Conservation (phyloP, 352 stramenopile genomes). For the Pythium aphanidermatum region DNA sequence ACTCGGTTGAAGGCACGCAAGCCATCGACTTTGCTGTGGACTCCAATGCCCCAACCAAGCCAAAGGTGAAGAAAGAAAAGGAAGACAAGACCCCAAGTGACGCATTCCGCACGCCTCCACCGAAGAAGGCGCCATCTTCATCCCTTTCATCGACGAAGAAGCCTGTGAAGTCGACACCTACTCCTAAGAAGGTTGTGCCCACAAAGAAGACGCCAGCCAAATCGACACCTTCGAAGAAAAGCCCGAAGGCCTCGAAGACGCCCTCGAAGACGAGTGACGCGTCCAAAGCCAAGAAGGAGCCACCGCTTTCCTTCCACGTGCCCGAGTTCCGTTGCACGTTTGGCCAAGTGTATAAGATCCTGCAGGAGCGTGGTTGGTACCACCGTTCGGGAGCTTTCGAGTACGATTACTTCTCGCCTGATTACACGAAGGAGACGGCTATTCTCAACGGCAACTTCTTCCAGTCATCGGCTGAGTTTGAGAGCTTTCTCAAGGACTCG, state of each 20-base stretch:
- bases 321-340: conserved; percentile 70
- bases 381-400: conserved; percentile 54
- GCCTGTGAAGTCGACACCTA: conserved; percentile 3
- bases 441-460: conserved; percentile 60
- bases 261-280: conserved; percentile 14
- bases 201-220: conserved; percentile 6
- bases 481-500: conserved; percentile 52
- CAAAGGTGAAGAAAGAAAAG: conserved; percentile 21
- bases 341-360: conserved; percentile 51
- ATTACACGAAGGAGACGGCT: conserved; percentile 47
- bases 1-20: conserved; percentile 60
- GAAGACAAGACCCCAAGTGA: conserved; percentile 8
- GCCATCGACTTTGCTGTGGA: conserved; percentile 43
- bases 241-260: conserved; percentile 19
- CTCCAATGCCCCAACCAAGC: conserved; percentile 6
- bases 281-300: conserved; percentile 25
- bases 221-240: conserved; percentile 8
- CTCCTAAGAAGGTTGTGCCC: no score
- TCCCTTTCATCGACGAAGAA: conserved; percentile 4
- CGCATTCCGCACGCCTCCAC: conserved; percentile 15
- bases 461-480: conserved; percentile 46
- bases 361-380: conserved; percentile 57
- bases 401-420: conserved; percentile 80
- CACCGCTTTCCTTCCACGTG: conserved; percentile 29
- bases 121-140: conserved; percentile 4